Base-by-base conservation (phyloP, 2,329 filamentous ascomycete species). In the Scolecobasidium constrictum region DNA sequence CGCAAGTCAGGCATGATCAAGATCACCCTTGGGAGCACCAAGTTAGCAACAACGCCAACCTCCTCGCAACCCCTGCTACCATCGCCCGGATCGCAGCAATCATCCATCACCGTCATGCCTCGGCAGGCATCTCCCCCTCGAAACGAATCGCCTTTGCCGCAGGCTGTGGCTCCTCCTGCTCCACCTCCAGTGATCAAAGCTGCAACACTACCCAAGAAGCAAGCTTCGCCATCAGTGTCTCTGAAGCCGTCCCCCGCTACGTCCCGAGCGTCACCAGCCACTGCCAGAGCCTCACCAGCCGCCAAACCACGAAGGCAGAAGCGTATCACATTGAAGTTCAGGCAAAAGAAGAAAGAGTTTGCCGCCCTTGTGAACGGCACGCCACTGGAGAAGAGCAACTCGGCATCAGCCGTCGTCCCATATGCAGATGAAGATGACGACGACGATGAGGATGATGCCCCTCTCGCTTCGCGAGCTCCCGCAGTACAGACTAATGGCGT, bases 41-140 rank as follows among this genome's bases (percentile, higher is more conserved):
- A 9, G 7, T 28, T 39, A 6, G 11, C 37, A 31, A 31, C 37
- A 26, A 20, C 16, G 18, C 11, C 15, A 39, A 11, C 37, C 7
- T 16, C 34, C 4, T 17, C 42, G 7, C 42, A 38, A 13, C 16
- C 36, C 16, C 22, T 19, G 15, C 35, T 38, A 5, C 42, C 42
- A 15, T 44, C 42, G 15, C 35, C 42, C 19, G 36, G 20, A 5
- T 19, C 35, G 19, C 39, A 34, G 21, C 35, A 44, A 21, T 42
- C 17, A 28, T 15, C 11, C 38, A 41, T 9, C 26, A 31, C 38
- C 7, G 22, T 18, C 26, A 17, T 28, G 28, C 23, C 38, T 21
- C 22, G 33, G 16, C 38, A 9, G 13, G 11, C 19, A 9, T 21
- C 28, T 13, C 26, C 38, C 16, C 17, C 18, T 19, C 26, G 33